A percentile compares a stretch with the other conserved stretches of the same genome.
Evolutionary conservation across 2,329 filamentous ascomycete species (phyloP).

Genomic region (Ceratocystis cubensis): DNA sequence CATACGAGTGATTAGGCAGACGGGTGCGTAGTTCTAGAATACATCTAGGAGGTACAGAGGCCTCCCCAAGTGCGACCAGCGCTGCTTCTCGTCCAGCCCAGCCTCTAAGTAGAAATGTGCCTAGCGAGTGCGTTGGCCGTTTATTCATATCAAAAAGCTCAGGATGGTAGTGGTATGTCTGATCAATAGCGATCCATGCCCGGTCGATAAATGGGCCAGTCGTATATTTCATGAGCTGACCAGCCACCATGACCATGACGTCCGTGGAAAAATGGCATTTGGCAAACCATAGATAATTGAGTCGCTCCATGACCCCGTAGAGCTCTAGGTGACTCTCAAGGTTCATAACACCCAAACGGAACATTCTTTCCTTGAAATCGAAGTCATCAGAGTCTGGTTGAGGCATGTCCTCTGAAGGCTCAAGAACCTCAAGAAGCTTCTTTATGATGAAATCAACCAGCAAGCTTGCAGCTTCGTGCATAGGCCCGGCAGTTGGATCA

Average conservation of each 20-base stretch:
- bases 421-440: constrained; percentile 39
- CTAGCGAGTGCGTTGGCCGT: constrained; percentile 28
- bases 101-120: constrained; percentile 13
- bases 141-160: constrained; percentile 38
- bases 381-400: constrained; percentile 40
- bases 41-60: constrained; percentile 34
- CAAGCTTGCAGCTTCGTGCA: constrained; percentile 39
- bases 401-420: constrained; percentile 35
- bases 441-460: constrained; percentile 37
- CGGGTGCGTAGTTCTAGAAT: constrained; percentile 35
- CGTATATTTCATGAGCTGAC: constrained; percentile 39
- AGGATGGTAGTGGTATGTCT: constrained; percentile 37
- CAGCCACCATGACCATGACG: constrained; percentile 42
- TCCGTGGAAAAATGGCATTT: constrained; percentile 44
- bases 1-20: constrained; percentile 30
- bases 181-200: constrained; percentile 39
- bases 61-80: constrained; percentile 29
- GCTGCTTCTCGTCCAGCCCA: constrained; percentile 40
- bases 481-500: constrained; percentile 39
- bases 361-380: constrained; percentile 40
- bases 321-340: constrained; percentile 37
- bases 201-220: constrained; percentile 40
- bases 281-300: constrained; percentile 44
- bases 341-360: constrained; percentile 40
- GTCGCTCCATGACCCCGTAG: constrained; percentile 33